Conservation (phyloP, 108 stramenopile genomes). For the Skeletonema potamos region DNA sequence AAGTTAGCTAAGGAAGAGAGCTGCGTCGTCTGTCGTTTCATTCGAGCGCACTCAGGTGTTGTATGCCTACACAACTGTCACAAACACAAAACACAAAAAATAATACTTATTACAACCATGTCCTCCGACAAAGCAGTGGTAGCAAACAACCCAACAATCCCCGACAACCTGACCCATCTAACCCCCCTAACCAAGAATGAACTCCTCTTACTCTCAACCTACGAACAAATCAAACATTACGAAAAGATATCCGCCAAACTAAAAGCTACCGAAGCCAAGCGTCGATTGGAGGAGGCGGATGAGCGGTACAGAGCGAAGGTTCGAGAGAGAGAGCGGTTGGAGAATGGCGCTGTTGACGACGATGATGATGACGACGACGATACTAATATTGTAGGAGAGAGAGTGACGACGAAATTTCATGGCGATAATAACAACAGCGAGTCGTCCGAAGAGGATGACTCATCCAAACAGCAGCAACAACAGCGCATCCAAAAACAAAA, state of each 20-base stretch:
- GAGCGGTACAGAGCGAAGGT: conserved; percentile 55
- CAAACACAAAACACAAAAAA: no score
- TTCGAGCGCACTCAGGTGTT: no score
- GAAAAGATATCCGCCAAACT: conserved; percentile 66
- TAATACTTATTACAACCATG: no score
- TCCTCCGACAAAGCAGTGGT: no score
- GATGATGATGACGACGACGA: neutral
- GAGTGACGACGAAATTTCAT: no score
- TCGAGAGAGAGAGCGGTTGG: conserved; percentile 14
- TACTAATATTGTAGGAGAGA: neutral
- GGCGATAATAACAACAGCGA: neutral
- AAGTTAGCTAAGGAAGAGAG: neutral
- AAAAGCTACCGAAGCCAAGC: conserved; percentile 72
- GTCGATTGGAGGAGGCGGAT: conserved; percentile 65
- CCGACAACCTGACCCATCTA: neutral
- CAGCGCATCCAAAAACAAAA: conserved; percentile 7
- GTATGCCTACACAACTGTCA: no score
- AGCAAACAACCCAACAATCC: neutral
- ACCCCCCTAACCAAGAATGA: conserved; percentile 67
- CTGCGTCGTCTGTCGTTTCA: no score
- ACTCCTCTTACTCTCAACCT: conserved; percentile 59
- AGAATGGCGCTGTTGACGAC: conserved; percentile 10
- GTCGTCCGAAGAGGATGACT: conserved; percentile 4
- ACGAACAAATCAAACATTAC: conserved; percentile 63
- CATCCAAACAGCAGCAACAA: neutral